Base-by-base conservation (phyloP, 495 filamentous ascomycete species). In the Ramalina peruviana region DNA sequence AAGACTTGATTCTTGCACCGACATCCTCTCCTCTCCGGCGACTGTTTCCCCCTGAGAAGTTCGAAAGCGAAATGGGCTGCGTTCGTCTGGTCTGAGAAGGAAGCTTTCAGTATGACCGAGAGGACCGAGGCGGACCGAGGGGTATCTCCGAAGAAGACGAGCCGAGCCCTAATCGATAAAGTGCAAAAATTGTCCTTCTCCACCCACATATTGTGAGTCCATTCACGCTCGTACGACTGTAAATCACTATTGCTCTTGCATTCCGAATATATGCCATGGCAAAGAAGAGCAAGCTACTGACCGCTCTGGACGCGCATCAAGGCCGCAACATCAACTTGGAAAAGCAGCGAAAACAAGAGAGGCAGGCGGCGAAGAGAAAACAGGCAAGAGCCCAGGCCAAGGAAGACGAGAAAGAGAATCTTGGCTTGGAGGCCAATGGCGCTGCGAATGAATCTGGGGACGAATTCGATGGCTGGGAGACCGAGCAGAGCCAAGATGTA, bases 311-410 rank as follows among this genome's bases (percentile, higher is more conserved):
- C 55, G 73, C 77, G 48, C 77, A 84, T 54, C 75, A 81, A 60
- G 78, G 82, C 41, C 69, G 76, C 15, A 77, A 88, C 54, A 78
- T 82, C 56, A 76, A 80, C 45, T 74, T 80, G 50, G 72, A 86
- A 62, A 76, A 79, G 54, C 76, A 80, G 63, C 78, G 75, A 65
- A 82, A 77, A 57, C 53, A 69, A 54, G 65, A 70, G 25, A 76
- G 78, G 59, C 62, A 71, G 48, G 68, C 64, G 33, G 71, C 73
- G 56, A 73, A 74, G 63, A 72, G 69, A 53, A 75, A 73, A 59
- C 51, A 58, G 27, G 58, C 59, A 58, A 70, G 67, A 56, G 49
- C 53, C 43, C 65, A 62, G 5, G 56, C 50, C 7, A 46, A 53
- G 39, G 62, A 54, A 10, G 60, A 65, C 6, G 56, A 58, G 21